Evolutionary conservation across 2,329 filamentous ascomycete species (phyloP).

Genomic region (Dichotomopilus funicola): DNA sequence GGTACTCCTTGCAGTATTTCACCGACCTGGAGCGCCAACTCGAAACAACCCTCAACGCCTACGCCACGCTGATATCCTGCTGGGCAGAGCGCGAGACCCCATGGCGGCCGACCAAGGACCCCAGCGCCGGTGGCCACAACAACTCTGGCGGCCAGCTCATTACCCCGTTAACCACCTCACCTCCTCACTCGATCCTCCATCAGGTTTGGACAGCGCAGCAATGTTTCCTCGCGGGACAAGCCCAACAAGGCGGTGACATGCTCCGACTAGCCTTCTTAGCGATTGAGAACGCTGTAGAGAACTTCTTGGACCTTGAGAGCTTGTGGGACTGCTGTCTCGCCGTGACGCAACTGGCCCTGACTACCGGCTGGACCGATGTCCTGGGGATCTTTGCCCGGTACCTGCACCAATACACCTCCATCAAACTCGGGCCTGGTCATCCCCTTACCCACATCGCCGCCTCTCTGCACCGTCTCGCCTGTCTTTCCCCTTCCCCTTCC

Average conservation of each 20-base stretch:
- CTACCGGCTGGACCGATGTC: slow-evolving; percentile 17
- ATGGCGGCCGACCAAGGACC: slow-evolving; percentile 6
- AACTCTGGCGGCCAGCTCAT: slow-evolving; percentile 6
- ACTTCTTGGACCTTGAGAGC: slow-evolving; percentile 16
- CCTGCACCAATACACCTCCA: slow-evolving; percentile 14
- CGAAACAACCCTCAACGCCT: slow-evolving; percentile 17
- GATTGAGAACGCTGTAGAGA: slow-evolving; percentile 16
- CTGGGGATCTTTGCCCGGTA: slow-evolving; percentile 19
- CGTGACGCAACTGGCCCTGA: slow-evolving; percentile 20
- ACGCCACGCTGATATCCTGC: slow-evolving; percentile 16
- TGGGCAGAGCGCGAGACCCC: slow-evolving; percentile 20
- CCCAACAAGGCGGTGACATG: slow-evolving; percentile 12
- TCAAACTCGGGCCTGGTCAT: slow-evolving; percentile 15
- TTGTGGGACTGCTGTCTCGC: slow-evolving; percentile 25
- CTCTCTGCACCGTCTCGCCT: slow-evolving; percentile 7
- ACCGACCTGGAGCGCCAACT: slow-evolving; percentile 12
- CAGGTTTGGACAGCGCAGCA: slow-evolving; percentile 17
- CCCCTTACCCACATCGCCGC: slow-evolving; percentile 13
- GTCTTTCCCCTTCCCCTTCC: not conserved
- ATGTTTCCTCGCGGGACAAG: slow-evolving; percentile 8
- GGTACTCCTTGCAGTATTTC: slow-evolving; percentile 4
- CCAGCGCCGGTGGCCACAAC: not conserved
- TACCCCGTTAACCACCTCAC: not conserved
- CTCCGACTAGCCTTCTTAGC: slow-evolving; percentile 19
- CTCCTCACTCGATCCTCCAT: slow-evolving; percentile 18